These are phyloP conservation scores for Desmodesmus armatus DNA, from an alignment of 139 green algal genomes.

Conservation along the genomic window DNA sequence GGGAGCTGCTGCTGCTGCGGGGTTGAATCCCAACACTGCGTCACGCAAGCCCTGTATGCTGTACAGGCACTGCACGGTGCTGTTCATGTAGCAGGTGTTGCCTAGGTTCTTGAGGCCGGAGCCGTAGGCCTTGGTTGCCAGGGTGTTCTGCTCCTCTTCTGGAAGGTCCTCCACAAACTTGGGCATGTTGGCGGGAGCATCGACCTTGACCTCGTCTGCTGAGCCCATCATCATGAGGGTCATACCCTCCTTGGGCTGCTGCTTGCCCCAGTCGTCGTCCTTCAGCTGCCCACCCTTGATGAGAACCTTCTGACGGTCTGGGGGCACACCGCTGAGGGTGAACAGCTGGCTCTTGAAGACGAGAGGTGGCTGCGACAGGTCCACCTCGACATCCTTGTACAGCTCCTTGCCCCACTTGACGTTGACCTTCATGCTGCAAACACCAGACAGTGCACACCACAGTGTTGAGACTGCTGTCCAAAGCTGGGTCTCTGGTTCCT, in stretches of 20 bases:
- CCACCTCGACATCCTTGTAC: constrained; percentile 90
- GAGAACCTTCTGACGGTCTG: constrained; percentile 97
- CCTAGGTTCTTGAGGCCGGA: constrained; percentile 92
- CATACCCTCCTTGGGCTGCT: constrained; percentile 83
- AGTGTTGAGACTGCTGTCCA: no score
- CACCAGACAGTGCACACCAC: no score
- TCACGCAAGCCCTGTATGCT: constrained; percentile 76
- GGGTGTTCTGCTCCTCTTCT: constrained; percentile 80
- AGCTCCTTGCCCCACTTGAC: constrained; percentile 96
- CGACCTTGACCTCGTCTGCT: constrained; percentile 77
- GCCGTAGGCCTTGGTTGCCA: constrained; percentile 72
- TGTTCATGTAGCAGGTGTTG: constrained; percentile 99
- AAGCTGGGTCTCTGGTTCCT: no score
- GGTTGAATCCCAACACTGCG: constrained; percentile 37
- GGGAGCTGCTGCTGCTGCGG: constrained; percentile 30
- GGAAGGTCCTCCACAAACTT: constrained; percentile 97
- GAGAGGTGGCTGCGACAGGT: constrained; percentile 77
- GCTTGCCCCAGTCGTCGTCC: constrained; percentile 93
- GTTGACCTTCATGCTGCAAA: constrained; percentile 72
- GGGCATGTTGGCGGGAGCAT: constrained; percentile 71
- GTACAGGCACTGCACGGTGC: constrained; percentile 92
- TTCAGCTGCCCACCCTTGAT: constrained; percentile 96
- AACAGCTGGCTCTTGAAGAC: constrained; percentile 98
- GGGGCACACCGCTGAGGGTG: constrained; percentile 91
- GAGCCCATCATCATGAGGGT: constrained; percentile 98